Evolutionary conservation across 257 asterid species (phyloP), one percentile per base, ranked within the genome.

Genomic region (Nicotiana paniculata): DNA sequence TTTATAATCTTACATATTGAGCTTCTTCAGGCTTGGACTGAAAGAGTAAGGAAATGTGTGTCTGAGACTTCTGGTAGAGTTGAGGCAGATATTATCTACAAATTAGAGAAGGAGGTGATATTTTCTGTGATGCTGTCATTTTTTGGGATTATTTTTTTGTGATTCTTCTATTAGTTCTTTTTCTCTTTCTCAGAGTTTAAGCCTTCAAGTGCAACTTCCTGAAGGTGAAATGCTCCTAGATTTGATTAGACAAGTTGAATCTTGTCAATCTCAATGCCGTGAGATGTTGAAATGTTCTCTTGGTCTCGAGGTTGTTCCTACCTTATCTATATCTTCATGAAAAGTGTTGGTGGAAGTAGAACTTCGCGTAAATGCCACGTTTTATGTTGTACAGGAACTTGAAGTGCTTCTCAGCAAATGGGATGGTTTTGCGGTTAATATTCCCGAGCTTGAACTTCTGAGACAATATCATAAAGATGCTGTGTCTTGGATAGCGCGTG

Each of bases 391-490:
- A 70, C 98, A 95, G 98, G 91, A 90, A 83, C 90, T 93, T 67
- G 81, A 93, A 83, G 81, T 82, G 78, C 89, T 91, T 81, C 88
- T 93, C 75, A 61, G 67, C 83, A 93, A 88, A 86, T 91, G 92
- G 90, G 89, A 90, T 88, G 87, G 89, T 85, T 90, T 95, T 85
- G 85, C 89, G 78, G 91, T 92, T 84, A 88, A 81, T 77, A 84
- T 93, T 86, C 93, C 89, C n/a, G 99, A 93, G 91, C 90, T 95
- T 82, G 89, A 91, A 76, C 92, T 88, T 86, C 88, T 93, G 70
- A 90, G 89, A 79, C 87, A 89, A 82, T 89, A 90, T 83, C 89
- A 89, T 77, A 79, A n/a, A 75, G 97, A 92, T 86, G 86, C 97
- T 54, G 80, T 87, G 26, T 90, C 97, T 72, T 95, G 99, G 99